phyloP scores from a whole-genome alignment of 306 rosid species.

The Gleditsia sinensis region DNA sequence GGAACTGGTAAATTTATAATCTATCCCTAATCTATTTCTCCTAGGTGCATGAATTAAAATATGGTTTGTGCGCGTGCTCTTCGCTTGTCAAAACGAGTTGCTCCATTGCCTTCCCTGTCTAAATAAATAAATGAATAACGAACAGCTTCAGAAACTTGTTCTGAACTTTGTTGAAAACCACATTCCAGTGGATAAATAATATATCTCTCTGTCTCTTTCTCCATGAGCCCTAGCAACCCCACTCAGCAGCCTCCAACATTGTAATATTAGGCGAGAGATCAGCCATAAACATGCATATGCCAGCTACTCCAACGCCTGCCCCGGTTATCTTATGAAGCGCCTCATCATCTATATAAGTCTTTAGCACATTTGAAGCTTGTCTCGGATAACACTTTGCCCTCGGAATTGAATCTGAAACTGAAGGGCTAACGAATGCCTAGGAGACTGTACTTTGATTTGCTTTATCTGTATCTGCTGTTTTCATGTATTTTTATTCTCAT shows the following conservation, averaged over 20 bases:
- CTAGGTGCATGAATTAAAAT: slow-evolving; percentile 3
- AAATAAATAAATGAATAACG: background rate
- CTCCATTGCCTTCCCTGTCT: background rate
- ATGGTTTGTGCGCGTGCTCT: background rate
- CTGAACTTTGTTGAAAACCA: background rate
- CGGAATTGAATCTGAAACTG: background rate
- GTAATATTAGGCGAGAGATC: too few species aligned
- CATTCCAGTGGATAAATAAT: background rate
- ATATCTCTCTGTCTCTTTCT: background rate
- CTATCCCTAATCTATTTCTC: slow-evolving; percentile 16
- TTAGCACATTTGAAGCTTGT: background rate
- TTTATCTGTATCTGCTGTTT: background rate
- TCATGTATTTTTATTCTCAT: background rate
- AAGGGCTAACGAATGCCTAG: background rate
- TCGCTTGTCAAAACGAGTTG: background rate
- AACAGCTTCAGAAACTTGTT: background rate
- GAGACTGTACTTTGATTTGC: background rate
- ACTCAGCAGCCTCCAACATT: too few species aligned
- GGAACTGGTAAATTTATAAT: slow-evolving; percentile 76
- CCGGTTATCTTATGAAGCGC: background rate
- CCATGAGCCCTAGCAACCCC: background rate
- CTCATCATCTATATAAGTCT: too few species aligned
- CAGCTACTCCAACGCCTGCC: background rate
- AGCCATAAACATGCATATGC: background rate
- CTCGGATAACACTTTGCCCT: background rate